Base-by-base conservation (phyloP, 2,329 filamentous ascomycete genomes). In the Phyllosticta citribraziliensis region DNA sequence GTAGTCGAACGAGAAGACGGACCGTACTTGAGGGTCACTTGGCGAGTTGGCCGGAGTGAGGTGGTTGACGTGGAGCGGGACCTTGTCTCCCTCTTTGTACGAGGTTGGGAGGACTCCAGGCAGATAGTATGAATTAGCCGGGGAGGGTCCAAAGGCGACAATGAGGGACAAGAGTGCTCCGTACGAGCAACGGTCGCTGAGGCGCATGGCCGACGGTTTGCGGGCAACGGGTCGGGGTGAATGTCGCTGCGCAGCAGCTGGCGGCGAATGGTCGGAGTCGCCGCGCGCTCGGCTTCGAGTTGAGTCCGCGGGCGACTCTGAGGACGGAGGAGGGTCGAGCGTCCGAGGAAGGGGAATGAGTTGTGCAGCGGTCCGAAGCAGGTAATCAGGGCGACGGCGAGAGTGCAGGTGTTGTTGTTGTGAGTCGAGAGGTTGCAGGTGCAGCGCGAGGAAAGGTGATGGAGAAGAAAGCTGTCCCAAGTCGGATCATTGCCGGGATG, bases 1-100 rank as follows among this genome's bases (percentile, higher is more conserved):
- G 80, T 99, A 97, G 76, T 97, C 93, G 80, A 89, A 99, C 4
- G 93, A 89, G 69, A 97, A 87, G 60, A 96, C 88, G n/a, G 92
- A 95, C 72, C 91, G 90, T 51, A 97, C 81, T 67, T 91, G 87
- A 25, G 88, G 84, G 75, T 96, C 91, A 65, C 84, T 82, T 63
- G 84, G 81, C 52, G 88, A 88, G 54, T 91, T 86, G 54, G 92
- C 85, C 3, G 94, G 93, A 52, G 90, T 94, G 69, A 99, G 87
- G 72, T 87, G 87, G 78, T 99, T 99, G 74, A 99, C 94, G 70
- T 89, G 87, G 56, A 99, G 83, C 24, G 92, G 90, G 24, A 99
- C 94, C 25, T 78, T 78, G 68, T 94, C 89, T 70, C 86, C 88
- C 58, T 80, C 78, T 69, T 89, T 85, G 79, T 99, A 99, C 61